Base-by-base conservation (phyloP, 2,329 filamentous ascomycete species). In the Phoma sp. region DNA sequence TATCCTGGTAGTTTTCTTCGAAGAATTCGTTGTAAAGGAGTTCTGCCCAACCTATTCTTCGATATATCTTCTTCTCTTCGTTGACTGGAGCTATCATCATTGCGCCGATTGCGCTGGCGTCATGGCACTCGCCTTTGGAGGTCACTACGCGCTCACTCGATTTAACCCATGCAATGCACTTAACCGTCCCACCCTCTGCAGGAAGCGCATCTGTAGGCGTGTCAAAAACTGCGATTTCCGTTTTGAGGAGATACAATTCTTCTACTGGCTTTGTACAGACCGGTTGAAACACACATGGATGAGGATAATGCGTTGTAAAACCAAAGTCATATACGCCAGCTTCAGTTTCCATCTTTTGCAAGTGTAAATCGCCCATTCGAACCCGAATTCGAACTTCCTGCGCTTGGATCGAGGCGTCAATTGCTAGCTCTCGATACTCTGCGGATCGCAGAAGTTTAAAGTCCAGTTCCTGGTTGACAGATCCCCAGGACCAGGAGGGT, bases 401-500 rank as follows among this genome's bases (percentile, higher is more conserved):
- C 29, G 13, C 29, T 5, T 31, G 13, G 29, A 31, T 24, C 22
- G 29, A 31, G 13, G 13, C 29, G 8, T 10, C 10, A 3, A 13
- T 3, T 3, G 29, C 29, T 31, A 31, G 29, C 8, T 13, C 29
- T 31, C 13, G 9, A 15, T 21, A 4, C 17, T 38, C 38, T 24
- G 9, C 29, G 13, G 38, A 5, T 3, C 13, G 4, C 8, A 31
- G 10, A 9, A 5, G 19, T 21, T n/a, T 4, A 25, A 47, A 47
- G 1, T 3, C 1, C 8, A 47, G 21, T n/a, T 13, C 2, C 13
- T 24, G 6, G 6, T 32, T 12, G 13, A 19, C 7, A 1, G 29
- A 41, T 41, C 31, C 47, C 47, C 39, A 51, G 2, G 39, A 51
- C 47, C 47, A 51, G 1, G 39, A 43, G 2, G 47, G 47, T 9